These are phyloP conservation scores for Rhexocercosporidium sp. DNA, from an alignment of 2,329 filamentous ascomycete genomes.

Conservation along the genomic window DNA sequence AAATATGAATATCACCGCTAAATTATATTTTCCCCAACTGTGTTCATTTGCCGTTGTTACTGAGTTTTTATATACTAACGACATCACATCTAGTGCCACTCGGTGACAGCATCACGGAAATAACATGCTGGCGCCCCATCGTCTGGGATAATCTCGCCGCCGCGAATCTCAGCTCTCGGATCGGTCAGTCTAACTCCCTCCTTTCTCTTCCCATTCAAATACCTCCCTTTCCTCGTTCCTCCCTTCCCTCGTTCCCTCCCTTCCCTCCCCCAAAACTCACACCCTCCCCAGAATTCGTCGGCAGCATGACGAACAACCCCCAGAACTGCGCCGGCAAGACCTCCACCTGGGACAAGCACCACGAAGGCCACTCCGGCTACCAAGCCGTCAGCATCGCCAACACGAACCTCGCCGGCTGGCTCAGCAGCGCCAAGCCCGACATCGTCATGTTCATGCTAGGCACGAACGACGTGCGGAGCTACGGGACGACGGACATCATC, in stretches of 20 bases:
- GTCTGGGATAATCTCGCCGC: not conserved
- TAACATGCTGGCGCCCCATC: not conserved
- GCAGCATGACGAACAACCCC: not conserved
- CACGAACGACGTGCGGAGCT: conserved; percentile 49
- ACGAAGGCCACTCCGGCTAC: conserved; percentile 53
- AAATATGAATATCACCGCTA: too few species aligned
- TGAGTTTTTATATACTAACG: not conserved
- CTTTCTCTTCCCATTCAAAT: too few species aligned
- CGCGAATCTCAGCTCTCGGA: not conserved
- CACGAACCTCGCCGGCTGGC: conserved; percentile 48
- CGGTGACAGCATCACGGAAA: not conserved
- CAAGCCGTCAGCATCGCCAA: conserved; percentile 51
- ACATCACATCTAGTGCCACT: not conserved
- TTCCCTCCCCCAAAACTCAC: too few species aligned
- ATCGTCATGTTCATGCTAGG: conserved; percentile 53
- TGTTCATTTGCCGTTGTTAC: not conserved
- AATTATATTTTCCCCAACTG: too few species aligned
- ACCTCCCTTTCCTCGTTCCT: not conserved
- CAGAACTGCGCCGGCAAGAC: not conserved
- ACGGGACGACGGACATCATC: conserved; percentile 39
- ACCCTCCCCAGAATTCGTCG: not conserved
- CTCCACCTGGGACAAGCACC: conserved; percentile 42
- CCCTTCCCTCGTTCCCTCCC: not conserved
- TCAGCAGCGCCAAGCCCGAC: conserved; percentile 46
- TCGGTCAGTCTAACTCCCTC: too few species aligned